Evolutionary conservation across 23 red algal genomes (phyloP).

Genomic region (Agarophyton chilense): DNA sequence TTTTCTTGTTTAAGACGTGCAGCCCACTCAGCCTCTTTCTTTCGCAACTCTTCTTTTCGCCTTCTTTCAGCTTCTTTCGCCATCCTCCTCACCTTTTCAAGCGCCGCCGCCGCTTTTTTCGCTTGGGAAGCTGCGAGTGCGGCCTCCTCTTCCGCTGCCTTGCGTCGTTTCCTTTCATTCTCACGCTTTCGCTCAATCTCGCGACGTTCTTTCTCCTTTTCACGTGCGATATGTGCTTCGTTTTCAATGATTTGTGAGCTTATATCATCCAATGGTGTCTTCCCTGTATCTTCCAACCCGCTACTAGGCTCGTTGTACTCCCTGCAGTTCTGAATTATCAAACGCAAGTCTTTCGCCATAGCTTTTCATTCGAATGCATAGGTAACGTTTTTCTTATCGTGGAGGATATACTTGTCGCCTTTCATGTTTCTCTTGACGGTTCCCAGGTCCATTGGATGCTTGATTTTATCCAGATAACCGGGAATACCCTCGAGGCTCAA

Average conservation of each 20-base stretch:
- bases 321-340: slow-evolving; percentile 85
- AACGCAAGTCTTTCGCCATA: slow-evolving; percentile 68
- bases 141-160: slow-evolving; percentile 51
- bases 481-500: slow-evolving; percentile 83
- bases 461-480: slow-evolving; percentile 71
- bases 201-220: slow-evolving; percentile 34
- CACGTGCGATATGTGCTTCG: slow-evolving; percentile 20
- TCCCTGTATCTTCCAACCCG: slow-evolving; percentile 62
- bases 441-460: slow-evolving; percentile 93
- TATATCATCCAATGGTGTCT: slow-evolving; percentile 26
- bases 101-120: background rate
- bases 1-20: slow-evolving; percentile 24
- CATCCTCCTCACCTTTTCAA: slow-evolving; percentile 31
- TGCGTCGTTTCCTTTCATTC: slow-evolving; percentile 40
- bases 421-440: slow-evolving; percentile 76
- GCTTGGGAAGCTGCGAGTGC: slow-evolving; percentile 26
- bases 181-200: slow-evolving; percentile 26
- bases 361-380: slow-evolving; percentile 57
- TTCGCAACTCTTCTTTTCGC: slow-evolving; percentile 13
- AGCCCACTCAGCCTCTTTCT: slow-evolving; percentile 25
- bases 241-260: slow-evolving; percentile 2
- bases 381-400: slow-evolving; percentile 16
- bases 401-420: slow-evolving; percentile 51
- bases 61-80: slow-evolving; percentile 41
- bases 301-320: slow-evolving; percentile 84